Evolutionary conservation across 176 grass and related monocot genomes (phyloP).

Genomic region (Bolboschoenus planiculmis): DNA sequence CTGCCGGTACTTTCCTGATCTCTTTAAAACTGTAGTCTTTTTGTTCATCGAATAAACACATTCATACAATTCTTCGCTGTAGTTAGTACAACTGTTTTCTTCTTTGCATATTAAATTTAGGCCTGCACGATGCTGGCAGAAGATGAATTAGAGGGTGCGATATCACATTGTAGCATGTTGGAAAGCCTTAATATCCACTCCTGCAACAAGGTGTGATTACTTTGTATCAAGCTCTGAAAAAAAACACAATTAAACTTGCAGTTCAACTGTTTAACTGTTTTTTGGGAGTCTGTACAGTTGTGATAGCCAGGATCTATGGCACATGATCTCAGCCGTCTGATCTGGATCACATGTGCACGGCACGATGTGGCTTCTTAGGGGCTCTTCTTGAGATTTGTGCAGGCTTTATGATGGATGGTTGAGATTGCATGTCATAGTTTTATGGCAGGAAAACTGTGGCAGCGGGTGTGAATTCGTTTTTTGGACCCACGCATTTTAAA

Average conservation of each 20-base stretch:
- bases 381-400: neutral
- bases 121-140: conserved; percentile 81
- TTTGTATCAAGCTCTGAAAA: neutral
- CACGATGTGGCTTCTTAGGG: neutral
- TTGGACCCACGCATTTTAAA: neutral
- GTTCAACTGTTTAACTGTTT: neutral
- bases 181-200: conserved; percentile 84
- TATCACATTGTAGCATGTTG: conserved; percentile 51
- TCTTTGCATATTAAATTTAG: conserved; percentile 29
- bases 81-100: neutral
- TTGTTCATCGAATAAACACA: neutral
- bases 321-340: neutral
- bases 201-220: conserved; percentile 58
- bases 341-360: neutral
- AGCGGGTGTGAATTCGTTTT: neutral
- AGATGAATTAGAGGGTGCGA: conserved; percentile 82
- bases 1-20: conserved; percentile 49
- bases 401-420: neutral
- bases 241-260: neutral
- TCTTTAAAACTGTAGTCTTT: neutral
- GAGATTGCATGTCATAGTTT: neutral
- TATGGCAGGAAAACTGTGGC: neutral
- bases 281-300: neutral
- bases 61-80: neutral
- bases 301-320: neutral